These are phyloP conservation scores for Kodamaea kaohsiungensis DNA, from an alignment of 805 yeast species.

Conservation along the genomic window DNA sequence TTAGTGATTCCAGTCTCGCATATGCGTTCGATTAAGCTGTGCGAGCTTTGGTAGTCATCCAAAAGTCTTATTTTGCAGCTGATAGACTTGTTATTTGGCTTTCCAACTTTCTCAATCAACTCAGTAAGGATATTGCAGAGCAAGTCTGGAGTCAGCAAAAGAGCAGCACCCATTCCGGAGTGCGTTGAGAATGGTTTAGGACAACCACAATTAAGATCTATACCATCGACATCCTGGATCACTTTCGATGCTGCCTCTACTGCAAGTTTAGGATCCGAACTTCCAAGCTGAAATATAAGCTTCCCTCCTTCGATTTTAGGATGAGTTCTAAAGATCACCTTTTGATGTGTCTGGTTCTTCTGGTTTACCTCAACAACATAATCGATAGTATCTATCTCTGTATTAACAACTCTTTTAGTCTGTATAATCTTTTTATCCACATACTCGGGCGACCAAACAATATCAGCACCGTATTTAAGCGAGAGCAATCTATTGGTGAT, in stretches of 20 bases:
- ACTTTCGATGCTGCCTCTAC: conserved; percentile 84
- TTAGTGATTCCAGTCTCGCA: conserved; percentile 78
- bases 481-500: conserved; percentile 85
- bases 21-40: conserved; percentile 52
- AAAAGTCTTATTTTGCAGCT: conserved; percentile 87
- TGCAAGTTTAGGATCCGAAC: conserved; percentile 80
- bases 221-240: conserved; percentile 85
- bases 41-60: conserved; percentile 59
- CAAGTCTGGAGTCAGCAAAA: conserved; percentile 77
- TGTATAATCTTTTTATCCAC: conserved; percentile 80
- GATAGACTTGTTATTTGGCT: conserved; percentile 73
- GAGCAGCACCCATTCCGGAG: conserved; percentile 97
- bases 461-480: conserved; percentile 82
- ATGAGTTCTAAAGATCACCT: conserved; percentile 71
- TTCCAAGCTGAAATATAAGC: conserved; percentile 88
- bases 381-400: conserved; percentile 58
- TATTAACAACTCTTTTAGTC: conserved; percentile 66
- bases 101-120: conserved; percentile 79
- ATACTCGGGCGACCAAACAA: conserved; percentile 94
- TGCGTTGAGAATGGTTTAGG: conserved; percentile 95
- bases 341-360: conserved; percentile 44
- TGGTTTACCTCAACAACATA: conserved; percentile 40
- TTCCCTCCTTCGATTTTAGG: conserved; percentile 62
- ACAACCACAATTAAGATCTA: conserved; percentile 95
- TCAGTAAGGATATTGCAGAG: conserved; percentile 66